Base-by-base conservation (phyloP, 177 flowering plant genomes). In the Vitis hybrid region DNA sequence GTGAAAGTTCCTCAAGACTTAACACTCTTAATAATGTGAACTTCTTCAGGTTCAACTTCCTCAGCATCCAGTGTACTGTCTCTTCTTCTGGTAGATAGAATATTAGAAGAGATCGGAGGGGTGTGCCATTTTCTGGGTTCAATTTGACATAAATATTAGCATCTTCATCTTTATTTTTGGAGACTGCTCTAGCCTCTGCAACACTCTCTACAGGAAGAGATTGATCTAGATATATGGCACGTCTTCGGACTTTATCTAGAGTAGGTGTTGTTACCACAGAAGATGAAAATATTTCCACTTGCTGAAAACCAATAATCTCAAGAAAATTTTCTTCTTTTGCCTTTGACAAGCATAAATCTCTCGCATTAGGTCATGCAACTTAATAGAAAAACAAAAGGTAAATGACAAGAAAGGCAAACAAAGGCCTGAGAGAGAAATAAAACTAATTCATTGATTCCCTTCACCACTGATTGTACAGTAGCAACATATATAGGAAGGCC, bases 361-460 rank as follows among this genome's bases (percentile, higher is more conserved):
- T 18, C 68, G 63, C 56, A 77, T 72, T 19, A 71, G 56, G 13
- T 67, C 72, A 59, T 76, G 78, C 26, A 76, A 51, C 5, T 53
- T n/a, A n/a, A n/a, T n/a, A n/a, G n/a, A n/a, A n/a, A n/a, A n/a
- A n/a, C n/a, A n/a, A n/a, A n/a, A n/a, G n/a, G n/a, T n/a, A n/a
- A n/a, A n/a, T n/a, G n/a, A n/a, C n/a, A n/a, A n/a, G n/a, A n/a
- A n/a, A n/a, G n/a, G n/a, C n/a, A n/a, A n/a, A n/a, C n/a, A n/a
- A n/a, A n/a, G n/a, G n/a, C n/a, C n/a, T n/a, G n/a, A n/a, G n/a
- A n/a, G n/a, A n/a, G n/a, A n/a, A n/a, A n/a, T n/a, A n/a, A n/a
- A n/a, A n/a, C n/a, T n/a, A n/a, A n/a, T n/a, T n/a, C n/a, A n/a
- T n/a, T n/a, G n/a, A n/a, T n/a, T n/a, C n/a, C n/a, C n/a, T n/a